phyloP scores from a whole-genome alignment of 345 rosid genomes.

The Arabis alpina region DNA sequence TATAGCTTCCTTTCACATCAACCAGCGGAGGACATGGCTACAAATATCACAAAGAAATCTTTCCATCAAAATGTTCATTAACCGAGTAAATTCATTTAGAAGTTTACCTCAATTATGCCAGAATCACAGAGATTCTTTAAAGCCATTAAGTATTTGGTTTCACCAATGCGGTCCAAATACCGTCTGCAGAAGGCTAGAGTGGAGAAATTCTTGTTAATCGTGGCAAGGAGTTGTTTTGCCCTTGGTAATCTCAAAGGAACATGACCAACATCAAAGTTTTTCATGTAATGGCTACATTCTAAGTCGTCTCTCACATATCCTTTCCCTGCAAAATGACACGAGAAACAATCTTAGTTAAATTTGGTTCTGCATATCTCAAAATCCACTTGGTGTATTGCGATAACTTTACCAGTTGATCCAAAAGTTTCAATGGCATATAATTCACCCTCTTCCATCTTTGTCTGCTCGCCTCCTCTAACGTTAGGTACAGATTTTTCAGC shows the following conservation, averaged over 20 bases:
- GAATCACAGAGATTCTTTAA: constrained; percentile 87
- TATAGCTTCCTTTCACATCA: constrained; percentile 77
- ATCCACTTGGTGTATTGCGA: not conserved
- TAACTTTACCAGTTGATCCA: constrained; percentile 81
- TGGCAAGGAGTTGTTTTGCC: constrained; percentile 90
- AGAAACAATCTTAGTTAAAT: constrained; percentile 51
- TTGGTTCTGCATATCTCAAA: not conserved
- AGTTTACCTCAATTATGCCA: constrained; percentile 77
- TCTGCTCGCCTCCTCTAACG: constrained; percentile 96
- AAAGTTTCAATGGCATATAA: constrained; percentile 93
- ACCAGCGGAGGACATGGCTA: constrained; percentile 86
- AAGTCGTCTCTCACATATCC: constrained; percentile 92
- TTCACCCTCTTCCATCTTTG: constrained; percentile 99
- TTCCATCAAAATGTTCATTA: constrained; percentile 8
- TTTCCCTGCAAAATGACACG: constrained; percentile 60
- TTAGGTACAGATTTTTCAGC: constrained; percentile 95
- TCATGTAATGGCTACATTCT: constrained; percentile 97
- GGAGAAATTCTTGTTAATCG: constrained; percentile 92
- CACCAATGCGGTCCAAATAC: constrained; percentile 89
- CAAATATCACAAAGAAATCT: constrained; percentile 12
- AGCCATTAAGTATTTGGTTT: constrained; percentile 93
- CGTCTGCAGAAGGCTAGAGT: constrained; percentile 92
- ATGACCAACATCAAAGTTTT: constrained; percentile 78
- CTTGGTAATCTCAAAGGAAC: constrained; percentile 82
- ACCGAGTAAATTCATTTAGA: not conserved